These are phyloP conservation scores for Diplodia corticola DNA, from an alignment of 2,329 filamentous ascomycete species.

Conservation along the genomic window DNA sequence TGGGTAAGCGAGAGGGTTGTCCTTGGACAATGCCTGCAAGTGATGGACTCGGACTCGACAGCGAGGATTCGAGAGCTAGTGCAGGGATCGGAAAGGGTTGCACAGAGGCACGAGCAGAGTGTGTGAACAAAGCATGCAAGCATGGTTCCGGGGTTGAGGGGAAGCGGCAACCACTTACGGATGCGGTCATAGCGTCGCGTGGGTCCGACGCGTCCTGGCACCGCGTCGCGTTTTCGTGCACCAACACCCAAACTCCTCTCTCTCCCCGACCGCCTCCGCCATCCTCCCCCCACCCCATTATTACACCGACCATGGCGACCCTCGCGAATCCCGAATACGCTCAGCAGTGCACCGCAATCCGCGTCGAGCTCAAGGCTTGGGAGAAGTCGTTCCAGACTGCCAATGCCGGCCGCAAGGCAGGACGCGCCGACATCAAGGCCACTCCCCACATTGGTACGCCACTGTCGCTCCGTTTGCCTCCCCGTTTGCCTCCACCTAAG, in stretches of 20 bases:
- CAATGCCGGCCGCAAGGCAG: constrained; percentile 68
- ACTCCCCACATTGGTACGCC: constrained; percentile 67
- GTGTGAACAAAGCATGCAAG: no score
- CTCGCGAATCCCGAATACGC: not conserved
- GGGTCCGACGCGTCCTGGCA: not conserved
- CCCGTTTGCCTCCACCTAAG: constrained; percentile 2
- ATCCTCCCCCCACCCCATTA: constrained; percentile 4
- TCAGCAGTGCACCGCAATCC: constrained; percentile 44
- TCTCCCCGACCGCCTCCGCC: constrained; percentile 3
- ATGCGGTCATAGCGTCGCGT: not conserved
- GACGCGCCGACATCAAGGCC: constrained; percentile 73
- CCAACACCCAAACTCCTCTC: not conserved
- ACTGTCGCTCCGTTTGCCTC: no score
- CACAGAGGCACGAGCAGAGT: not conserved
- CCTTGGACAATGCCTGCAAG: no score
- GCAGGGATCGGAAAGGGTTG: not conserved
- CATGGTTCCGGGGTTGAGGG: no score
- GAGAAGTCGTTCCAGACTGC: constrained; percentile 65
- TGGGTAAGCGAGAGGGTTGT: no score
- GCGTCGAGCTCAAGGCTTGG: constrained; percentile 72
- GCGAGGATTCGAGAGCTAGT: no score
- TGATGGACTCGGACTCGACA: no score
- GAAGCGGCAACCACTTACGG: not conserved
- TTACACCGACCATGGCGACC: not conserved
- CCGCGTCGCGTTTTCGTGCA: constrained; percentile 14